These are phyloP conservation scores for Coleophoma crateriformis DNA, from an alignment of 2,329 filamentous ascomycete genomes.

Conservation along the genomic window DNA sequence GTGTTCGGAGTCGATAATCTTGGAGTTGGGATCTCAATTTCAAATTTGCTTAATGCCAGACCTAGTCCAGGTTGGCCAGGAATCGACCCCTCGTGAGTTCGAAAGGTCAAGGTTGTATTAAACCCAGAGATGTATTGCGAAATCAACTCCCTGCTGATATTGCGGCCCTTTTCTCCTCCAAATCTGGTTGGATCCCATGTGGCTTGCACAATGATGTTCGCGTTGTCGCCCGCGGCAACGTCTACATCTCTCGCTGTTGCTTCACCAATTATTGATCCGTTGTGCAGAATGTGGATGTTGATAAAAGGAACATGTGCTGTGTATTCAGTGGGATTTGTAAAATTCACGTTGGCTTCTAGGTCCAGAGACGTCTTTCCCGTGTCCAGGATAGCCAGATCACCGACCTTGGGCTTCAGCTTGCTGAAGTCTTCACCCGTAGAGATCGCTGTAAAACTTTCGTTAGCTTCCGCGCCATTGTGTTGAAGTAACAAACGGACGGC, in stretches of 20 bases:
- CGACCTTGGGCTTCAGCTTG: slow-evolving; percentile 55
- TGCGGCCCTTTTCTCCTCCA: slow-evolving; percentile 54
- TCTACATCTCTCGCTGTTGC: slow-evolving; percentile 59
- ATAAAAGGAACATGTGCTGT: slow-evolving; percentile 75
- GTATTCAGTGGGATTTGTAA: slow-evolving; percentile 89
- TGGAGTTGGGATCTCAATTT: slow-evolving; percentile 68
- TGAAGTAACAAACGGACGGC: slow-evolving; percentile 39
- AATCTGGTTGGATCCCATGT: slow-evolving; percentile 66
- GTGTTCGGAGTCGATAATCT: slow-evolving; percentile 52
- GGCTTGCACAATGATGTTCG: slow-evolving; percentile 59
- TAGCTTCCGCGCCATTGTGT: slow-evolving; percentile 25
- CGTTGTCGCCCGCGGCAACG: slow-evolving; percentile 66
- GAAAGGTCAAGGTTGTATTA: slow-evolving; percentile 75
- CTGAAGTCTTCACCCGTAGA: slow-evolving; percentile 43
- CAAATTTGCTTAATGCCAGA: slow-evolving; percentile 64
- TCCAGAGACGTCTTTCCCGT: slow-evolving; percentile 68
- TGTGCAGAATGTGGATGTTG: slow-evolving; percentile 70
- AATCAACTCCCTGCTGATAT: slow-evolving; percentile 65
- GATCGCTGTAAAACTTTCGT: slow-evolving; percentile 44
- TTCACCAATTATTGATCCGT: slow-evolving; percentile 70
- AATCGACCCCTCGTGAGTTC: slow-evolving; percentile 65
- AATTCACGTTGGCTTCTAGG: slow-evolving; percentile 67
- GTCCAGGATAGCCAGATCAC: slow-evolving; percentile 65
- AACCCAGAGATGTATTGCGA: slow-evolving; percentile 84
- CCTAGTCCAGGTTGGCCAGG: slow-evolving; percentile 70